Percentiles rank a stretch among this genome's conserved stretches.
Conservation (phyloP, 345 rosid species). For the Sisymbrium altissimum region DNA sequence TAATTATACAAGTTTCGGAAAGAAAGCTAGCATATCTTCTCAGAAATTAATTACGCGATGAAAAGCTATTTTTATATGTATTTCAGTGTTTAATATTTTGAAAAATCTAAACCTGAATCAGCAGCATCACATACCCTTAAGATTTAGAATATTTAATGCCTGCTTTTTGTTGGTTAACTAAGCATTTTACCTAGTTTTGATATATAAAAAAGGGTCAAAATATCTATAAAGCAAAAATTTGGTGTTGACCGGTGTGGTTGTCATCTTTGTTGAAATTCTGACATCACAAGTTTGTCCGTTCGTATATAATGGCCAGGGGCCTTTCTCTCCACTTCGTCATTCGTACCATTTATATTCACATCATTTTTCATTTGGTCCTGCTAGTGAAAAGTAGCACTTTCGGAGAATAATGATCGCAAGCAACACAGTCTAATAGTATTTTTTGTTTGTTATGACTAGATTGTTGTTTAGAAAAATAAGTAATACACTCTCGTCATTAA, state of each 20-base stretch:
- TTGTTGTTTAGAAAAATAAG: neutral
- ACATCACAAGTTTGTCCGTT: neutral
- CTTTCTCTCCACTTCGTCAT: neutral
- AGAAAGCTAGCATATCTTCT: neutral
- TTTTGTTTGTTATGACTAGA: neutral
- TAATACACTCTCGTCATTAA: neutral
- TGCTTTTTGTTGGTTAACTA: neutral
- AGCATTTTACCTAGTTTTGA: neutral
- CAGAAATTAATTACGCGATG: neutral
- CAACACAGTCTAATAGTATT: neutral
- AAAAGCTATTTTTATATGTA: neutral
- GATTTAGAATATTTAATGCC: neutral
- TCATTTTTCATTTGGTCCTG: no score
- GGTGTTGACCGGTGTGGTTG: neutral
- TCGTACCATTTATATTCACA: no score
- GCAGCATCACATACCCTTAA: slow-evolving; percentile 26
- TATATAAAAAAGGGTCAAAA: neutral
- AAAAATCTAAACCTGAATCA: neutral
- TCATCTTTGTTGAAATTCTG: neutral
- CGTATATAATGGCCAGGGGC: neutral
- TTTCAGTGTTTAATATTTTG: neutral
- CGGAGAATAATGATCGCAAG: neutral
- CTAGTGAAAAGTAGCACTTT: neutral
- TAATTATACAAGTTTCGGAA: neutral
- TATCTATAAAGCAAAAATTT: neutral